Percentiles rank a stretch among this genome's conserved stretches.
Conservation (phyloP, 257 asterid genomes). For the Misopates orontium region DNA sequence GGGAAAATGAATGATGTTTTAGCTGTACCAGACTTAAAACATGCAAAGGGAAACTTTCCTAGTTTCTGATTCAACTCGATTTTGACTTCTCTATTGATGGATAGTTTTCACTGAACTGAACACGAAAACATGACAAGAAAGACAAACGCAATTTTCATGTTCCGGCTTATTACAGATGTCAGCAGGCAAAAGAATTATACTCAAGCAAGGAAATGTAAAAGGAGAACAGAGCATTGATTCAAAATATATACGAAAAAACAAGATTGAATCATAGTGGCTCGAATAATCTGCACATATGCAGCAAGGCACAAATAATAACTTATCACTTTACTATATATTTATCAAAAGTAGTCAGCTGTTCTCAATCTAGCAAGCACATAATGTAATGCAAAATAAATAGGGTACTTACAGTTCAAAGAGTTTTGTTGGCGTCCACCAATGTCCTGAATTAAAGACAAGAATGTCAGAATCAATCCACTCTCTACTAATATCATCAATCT, state of each 20-base stretch:
- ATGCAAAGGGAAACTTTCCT: too few species aligned
- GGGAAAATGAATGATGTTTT: neutral
- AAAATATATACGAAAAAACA: neutral
- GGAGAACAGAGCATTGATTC: too few species aligned
- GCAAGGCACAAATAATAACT: neutral
- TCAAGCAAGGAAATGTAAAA: neutral
- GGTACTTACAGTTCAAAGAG: slow-evolving; percentile 78
- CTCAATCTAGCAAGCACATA: neutral
- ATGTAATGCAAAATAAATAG: slow-evolving; percentile 12
- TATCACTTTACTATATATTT: too few species aligned
- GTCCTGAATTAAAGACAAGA: slow-evolving; percentile 84
- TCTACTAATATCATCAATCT: slow-evolving; percentile 63
- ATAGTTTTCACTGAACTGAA: neutral
- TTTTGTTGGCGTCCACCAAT: slow-evolving; percentile 88
- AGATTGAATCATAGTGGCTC: neutral
- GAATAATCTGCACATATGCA: neutral
- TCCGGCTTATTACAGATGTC: neutral
- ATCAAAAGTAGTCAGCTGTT: too few species aligned
- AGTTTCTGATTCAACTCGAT: neutral
- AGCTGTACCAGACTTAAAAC: neutral
- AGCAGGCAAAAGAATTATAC: neutral
- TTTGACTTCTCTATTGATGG: too few species aligned
- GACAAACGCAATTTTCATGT: neutral
- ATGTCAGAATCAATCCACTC: slow-evolving; percentile 89
- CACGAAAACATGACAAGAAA: neutral